These are phyloP conservation scores for Zasmidium citrigriseum DNA, from an alignment of 2,329 filamentous ascomycete species.

Conservation along the genomic window DNA sequence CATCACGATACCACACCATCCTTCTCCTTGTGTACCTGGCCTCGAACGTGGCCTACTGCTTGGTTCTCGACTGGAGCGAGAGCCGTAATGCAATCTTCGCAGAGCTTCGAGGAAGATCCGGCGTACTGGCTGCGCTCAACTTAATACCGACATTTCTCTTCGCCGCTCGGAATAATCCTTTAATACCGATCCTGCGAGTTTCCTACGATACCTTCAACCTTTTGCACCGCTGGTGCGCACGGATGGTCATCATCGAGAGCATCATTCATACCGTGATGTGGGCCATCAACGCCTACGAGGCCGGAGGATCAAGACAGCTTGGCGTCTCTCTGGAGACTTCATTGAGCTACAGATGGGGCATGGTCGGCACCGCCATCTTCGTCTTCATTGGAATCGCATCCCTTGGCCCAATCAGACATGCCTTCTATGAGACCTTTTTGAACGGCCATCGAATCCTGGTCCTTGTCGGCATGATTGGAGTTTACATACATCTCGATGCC, in stretches of 20 bases:
- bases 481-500: slow-evolving; percentile 76
- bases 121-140: slow-evolving; percentile 81
- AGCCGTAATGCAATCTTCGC: slow-evolving; percentile 61
- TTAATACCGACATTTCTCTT: slow-evolving; percentile 89
- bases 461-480: slow-evolving; percentile 65
- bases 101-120: slow-evolving; percentile 81
- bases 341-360: slow-evolving; percentile 66
- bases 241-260: slow-evolving; percentile 69
- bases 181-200: slow-evolving; percentile 78
- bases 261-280: slow-evolving; percentile 72
- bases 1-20: slow-evolving; percentile 74
- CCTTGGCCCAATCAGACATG: slow-evolving; percentile 79
- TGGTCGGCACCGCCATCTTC: slow-evolving; percentile 62
- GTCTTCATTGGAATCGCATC: slow-evolving; percentile 68
- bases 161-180: slow-evolving; percentile 87
- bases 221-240: slow-evolving; percentile 79
- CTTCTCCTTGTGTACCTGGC: slow-evolving; percentile 68
- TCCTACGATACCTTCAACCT: slow-evolving; percentile 97
- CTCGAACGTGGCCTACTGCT: slow-evolving; percentile 76
- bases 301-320: slow-evolving; percentile 64
- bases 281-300: slow-evolving; percentile 64
- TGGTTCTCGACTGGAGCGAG: slow-evolving; percentile 60
- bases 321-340: slow-evolving; percentile 56
- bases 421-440: slow-evolving; percentile 96
- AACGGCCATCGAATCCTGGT: slow-evolving; percentile 79